These are phyloP conservation scores for Coleophoma eucalyptorum DNA, from an alignment of 2,329 filamentous ascomycete genomes.

Conservation along the genomic window DNA sequence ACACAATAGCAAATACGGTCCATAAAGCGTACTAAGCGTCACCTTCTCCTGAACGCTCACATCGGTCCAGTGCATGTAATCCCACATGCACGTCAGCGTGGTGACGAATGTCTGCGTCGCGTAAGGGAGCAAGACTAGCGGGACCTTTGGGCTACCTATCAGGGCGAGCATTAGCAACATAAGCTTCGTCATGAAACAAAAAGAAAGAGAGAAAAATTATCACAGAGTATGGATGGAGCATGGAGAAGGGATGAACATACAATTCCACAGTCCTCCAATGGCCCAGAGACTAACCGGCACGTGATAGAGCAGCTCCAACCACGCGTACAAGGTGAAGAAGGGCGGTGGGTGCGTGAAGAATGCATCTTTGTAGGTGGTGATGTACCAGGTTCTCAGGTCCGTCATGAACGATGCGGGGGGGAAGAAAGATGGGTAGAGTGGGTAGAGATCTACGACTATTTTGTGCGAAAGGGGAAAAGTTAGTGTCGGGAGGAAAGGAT, in stretches of 20 bases:
- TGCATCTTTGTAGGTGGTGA: slow-evolving; percentile 56
- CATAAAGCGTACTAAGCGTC: slow-evolving; percentile 47
- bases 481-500: neutral
- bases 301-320: slow-evolving; percentile 58
- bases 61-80: slow-evolving; percentile 51
- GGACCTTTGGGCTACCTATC: slow-evolving; percentile 51
- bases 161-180: neutral
- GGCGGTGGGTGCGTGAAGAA: slow-evolving; percentile 56
- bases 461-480: no score
- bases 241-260: slow-evolving; percentile 33
- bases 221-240: no score
- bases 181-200: neutral
- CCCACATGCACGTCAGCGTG: slow-evolving; percentile 58
- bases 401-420: slow-evolving; percentile 42
- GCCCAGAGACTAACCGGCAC: slow-evolving; percentile 58
- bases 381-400: slow-evolving; percentile 50
- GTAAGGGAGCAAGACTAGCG: slow-evolving; percentile 57
- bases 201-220: neutral
- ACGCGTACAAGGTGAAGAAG: slow-evolving; percentile 55
- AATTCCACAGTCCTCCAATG: slow-evolving; percentile 45
- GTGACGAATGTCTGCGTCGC: slow-evolving; percentile 56
- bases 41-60: slow-evolving; percentile 41
- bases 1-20: slow-evolving; percentile 49
- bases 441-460: slow-evolving; percentile 55
- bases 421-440: slow-evolving; percentile 50